These are phyloP conservation scores for Lactarius akahatsu DNA, from an alignment of 768 basidiomycete genomes.

Conservation along the genomic window DNA sequence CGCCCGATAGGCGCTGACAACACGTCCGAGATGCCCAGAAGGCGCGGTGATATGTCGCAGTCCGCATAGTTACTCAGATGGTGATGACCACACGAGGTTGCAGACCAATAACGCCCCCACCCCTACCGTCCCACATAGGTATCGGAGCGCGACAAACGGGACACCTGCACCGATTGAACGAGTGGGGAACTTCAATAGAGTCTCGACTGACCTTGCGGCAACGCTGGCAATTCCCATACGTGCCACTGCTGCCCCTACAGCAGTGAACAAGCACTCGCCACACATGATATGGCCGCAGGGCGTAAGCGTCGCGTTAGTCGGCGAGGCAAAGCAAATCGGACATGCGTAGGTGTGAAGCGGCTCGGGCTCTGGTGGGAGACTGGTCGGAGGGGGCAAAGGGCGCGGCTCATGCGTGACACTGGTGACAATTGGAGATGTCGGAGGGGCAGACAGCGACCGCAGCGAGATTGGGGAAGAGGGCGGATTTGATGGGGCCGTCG, in stretches of 20 bases:
- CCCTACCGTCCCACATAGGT: constrained; percentile 29
- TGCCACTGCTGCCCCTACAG: constrained; percentile 22
- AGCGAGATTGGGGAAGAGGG: constrained; percentile 13
- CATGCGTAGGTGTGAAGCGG: constrained; percentile 28
- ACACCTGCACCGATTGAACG: constrained; percentile 19
- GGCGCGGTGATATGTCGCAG: not conserved
- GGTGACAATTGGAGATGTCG: constrained; percentile 11
- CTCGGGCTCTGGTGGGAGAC: constrained; percentile 15
- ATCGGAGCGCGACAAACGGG: constrained; percentile 30
- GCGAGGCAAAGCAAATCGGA: constrained; percentile 29
- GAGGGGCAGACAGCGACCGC: constrained; percentile 18
- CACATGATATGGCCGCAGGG: constrained; percentile 31
- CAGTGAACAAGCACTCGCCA: constrained; percentile 30
- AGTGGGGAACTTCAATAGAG: not conserved
- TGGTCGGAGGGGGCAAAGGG: constrained; percentile 4
- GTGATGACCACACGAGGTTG: constrained; percentile 28
- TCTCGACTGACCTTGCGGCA: constrained; percentile 26
- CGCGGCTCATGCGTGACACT: not conserved
- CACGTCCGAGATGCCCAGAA: not conserved
- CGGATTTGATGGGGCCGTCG: not conserved
- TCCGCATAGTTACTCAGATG: constrained; percentile 4
- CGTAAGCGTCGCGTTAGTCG: constrained; percentile 28
- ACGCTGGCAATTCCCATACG: constrained; percentile 27
- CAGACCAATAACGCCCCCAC: constrained; percentile 29
- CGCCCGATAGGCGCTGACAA: not conserved